Percentiles rank a stretch among this genome's conserved stretches.
These are phyloP conservation scores for Boletus edulis DNA, from an alignment of 768 basidiomycete species.

Conservation along the genomic window DNA sequence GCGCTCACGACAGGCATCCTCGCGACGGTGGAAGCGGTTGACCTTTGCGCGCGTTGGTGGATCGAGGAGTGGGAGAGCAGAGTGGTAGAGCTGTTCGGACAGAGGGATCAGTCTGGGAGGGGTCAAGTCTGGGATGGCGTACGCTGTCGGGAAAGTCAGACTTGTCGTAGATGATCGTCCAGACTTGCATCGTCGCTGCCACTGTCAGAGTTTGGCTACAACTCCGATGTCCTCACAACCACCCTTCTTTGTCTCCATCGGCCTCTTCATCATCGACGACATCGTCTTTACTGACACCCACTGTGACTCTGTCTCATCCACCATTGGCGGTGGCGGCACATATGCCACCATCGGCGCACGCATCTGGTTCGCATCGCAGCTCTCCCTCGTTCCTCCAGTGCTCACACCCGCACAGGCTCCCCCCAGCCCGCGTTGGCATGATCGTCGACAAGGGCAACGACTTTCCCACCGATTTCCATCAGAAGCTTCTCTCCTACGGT, in stretches of 20 bases:
- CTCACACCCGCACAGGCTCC: slow-evolving; percentile 48
- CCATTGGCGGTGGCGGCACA: slow-evolving; percentile 87
- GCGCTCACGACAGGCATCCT: slow-evolving; percentile 63
- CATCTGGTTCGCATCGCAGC: slow-evolving; percentile 53
- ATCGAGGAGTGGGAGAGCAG: slow-evolving; percentile 59
- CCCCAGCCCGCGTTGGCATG: slow-evolving; percentile 68
- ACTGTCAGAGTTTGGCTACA: slow-evolving; percentile 7
- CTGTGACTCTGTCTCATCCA: background rate
- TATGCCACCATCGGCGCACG: slow-evolving; percentile 80
- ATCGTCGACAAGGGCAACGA: slow-evolving; percentile 80
- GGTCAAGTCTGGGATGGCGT: slow-evolving; percentile 10
- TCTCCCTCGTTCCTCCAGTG: background rate
- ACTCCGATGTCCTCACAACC: slow-evolving; percentile 21
- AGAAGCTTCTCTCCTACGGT: slow-evolving; percentile 60
- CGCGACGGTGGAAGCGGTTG: slow-evolving; percentile 63
- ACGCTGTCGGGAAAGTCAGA: slow-evolving; percentile 36
- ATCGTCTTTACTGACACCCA: slow-evolving; percentile 43
- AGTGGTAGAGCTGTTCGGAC: slow-evolving; percentile 54
- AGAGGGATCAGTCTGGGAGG: background rate
- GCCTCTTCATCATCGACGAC: slow-evolving; percentile 89
- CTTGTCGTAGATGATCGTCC: slow-evolving; percentile 39
- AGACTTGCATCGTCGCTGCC: slow-evolving; percentile 39
- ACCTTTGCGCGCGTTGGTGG: slow-evolving; percentile 53
- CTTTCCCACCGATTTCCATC: slow-evolving; percentile 60
- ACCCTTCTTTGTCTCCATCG: slow-evolving; percentile 60